Evolutionary conservation across 306 rosid genomes (phyloP).

Genomic region (Cicer cuneatum): DNA sequence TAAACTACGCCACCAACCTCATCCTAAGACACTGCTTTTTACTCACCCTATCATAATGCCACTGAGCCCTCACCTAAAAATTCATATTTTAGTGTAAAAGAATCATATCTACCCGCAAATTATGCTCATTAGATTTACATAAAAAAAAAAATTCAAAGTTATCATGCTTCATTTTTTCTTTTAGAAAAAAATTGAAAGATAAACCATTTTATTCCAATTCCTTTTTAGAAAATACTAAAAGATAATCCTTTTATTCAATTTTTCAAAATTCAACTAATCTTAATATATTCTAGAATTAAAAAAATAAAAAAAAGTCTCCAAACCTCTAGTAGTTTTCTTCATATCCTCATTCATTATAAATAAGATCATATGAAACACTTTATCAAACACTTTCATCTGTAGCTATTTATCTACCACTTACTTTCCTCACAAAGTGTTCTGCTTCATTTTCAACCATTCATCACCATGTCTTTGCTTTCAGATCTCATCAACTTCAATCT

Average conservation of each 20-base stretch:
- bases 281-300: background rate
- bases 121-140: background rate
- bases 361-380: background rate
- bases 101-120: conserved; percentile 7
- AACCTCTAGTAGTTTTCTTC: background rate
- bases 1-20: background rate
- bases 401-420: background rate
- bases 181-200: background rate
- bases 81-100: background rate
- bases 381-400: background rate
- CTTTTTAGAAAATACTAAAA: too few relatives aligned
- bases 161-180: background rate
- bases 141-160: background rate
- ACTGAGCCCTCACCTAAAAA: background rate
- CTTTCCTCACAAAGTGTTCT: background rate
- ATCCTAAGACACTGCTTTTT: background rate
- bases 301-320: background rate
- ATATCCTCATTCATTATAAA: conserved; percentile 9
- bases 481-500: conserved; percentile 65
- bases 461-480: conserved; percentile 51
- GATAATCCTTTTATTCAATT: too few relatives aligned
- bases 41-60: background rate
- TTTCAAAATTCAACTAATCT: background rate
- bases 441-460: background rate
- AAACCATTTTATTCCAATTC: background rate